Base-by-base conservation (phyloP, 306 rosid species). In the Acacia confusa region DNA sequence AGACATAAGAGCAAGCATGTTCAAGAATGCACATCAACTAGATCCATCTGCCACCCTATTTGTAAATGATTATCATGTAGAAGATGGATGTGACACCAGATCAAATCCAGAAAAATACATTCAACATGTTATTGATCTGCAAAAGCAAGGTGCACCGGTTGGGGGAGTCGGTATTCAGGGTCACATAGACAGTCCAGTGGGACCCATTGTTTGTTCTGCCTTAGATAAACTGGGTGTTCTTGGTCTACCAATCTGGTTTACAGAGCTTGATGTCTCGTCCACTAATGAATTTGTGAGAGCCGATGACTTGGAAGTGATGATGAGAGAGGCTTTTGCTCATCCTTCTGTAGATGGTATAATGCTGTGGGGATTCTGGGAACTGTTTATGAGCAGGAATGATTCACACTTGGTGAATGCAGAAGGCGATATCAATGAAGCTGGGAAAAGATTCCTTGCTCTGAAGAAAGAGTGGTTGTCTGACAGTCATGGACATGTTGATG, bases 311-410 rank as follows among this genome's bases (percentile, higher is more conserved):
- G 99, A 96, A 77, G 97, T 92, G 82, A 96, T 93, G 91, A 70
- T 96, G 52, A 55, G 99, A n/a, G 98, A 93, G 82, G 89, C 86
- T 4, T 87, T 82, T 76, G 99, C 98, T 15, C 97, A 96, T 82
- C 94, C 97, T 22, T 82, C 98, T 0, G 87, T 96, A 13, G 98
- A 89, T 7, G 99, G 99, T 55, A 75, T 96, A 32, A 90, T 92
- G 92, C 76, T 96, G 5, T 96, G 99, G 99, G 99, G 99, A 70
- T 96, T 93, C 53, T 93, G 99, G 99, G 98, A 96, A 81, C 71
- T 96, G 79, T 96, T 96, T 70, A 93, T 93, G 99, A 88, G 98
- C 71, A 55, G 99, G 69, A 85, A 88, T 7, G 85, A 91, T 66
- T 79, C 98, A 0, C 98, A 96, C 81, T 82, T 96, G 73, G 98